These are phyloP conservation scores for Mesembryanthemum crystallinum DNA, from an alignment of 148 eudicot genomes.

Conservation along the genomic window DNA sequence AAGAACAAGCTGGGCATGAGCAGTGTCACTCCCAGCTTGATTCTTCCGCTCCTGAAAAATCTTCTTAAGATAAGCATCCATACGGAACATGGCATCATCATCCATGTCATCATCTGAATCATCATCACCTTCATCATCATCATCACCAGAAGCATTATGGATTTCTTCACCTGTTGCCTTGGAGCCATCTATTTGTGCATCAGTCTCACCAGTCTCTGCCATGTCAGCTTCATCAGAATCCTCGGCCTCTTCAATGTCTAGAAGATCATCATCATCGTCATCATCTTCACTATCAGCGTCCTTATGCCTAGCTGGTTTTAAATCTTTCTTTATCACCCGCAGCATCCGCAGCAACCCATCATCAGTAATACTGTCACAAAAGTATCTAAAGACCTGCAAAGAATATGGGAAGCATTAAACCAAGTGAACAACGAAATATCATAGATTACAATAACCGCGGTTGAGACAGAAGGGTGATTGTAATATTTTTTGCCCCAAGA, in stretches of 20 bases:
- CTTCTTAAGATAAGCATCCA: slow-evolving; percentile 69
- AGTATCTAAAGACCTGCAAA: slow-evolving; percentile 76
- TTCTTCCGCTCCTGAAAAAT: slow-evolving; percentile 73
- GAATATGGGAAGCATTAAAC: not conserved
- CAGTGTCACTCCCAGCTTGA: slow-evolving; percentile 81
- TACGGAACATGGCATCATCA: slow-evolving; percentile 98
- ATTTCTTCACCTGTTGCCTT: slow-evolving; percentile 35
- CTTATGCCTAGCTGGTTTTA: slow-evolving; percentile 85
- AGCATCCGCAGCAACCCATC: slow-evolving; percentile 85
- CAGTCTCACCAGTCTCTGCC: slow-evolving; percentile 54
- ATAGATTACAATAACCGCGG: not conserved
- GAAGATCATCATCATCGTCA: slow-evolving; percentile 59
- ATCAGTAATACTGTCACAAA: slow-evolving; percentile 65
- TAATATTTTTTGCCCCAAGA: not conserved
- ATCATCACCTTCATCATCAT: slow-evolving; percentile 41
- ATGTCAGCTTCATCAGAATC: slow-evolving; percentile 72
- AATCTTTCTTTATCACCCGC: slow-evolving; percentile 85
- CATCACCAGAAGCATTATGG: slow-evolving; percentile 23
- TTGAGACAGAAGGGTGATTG: no score
- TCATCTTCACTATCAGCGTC: slow-evolving; percentile 54
- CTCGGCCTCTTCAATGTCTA: slow-evolving; percentile 67
- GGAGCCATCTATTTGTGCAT: slow-evolving; percentile 49
- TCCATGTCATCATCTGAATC: slow-evolving; percentile 90
- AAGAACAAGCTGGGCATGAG: slow-evolving; percentile 83
- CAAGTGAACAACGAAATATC: not conserved